Evolutionary conservation across 2,329 filamentous ascomycete genomes (phyloP), one percentile per base, ranked within the genome.

Genomic region (Zopfia rhizophila): DNA sequence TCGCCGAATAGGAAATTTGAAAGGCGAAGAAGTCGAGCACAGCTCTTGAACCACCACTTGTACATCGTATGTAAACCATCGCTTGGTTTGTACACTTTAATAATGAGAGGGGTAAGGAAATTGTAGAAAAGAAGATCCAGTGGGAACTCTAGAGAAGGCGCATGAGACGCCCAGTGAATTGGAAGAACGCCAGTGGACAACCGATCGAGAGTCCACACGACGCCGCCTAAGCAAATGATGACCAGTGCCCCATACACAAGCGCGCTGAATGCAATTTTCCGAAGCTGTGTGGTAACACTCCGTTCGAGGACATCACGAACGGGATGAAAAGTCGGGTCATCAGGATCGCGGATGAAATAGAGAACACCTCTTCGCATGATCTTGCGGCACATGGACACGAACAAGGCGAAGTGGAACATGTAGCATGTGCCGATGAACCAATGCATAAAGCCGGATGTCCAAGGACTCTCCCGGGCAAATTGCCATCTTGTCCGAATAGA

Each of bases 371-470:
- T 91, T 53, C 94, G 87, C 87, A 99, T 90, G 48, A 97, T 96
- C 76, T 96, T 97, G 53, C 94, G 87, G 73, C 94, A 99, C 92
- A 99, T 97, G 45, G 92, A 95, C 13, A 99, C 94, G 68, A 99
- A 99, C 3, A 99, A 82, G 4, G 94, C 94, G 69, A 99, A 99
- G 69, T 99, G 94, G 75, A 99, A 99, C 95, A 99, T 99, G 73
- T 99, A 99, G 53, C 92, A 96, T 3, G 94, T 99, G 36, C 94
- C 94, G 45, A 97, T 88, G 66, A 99, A 99, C 94, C 94, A 99
- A 70, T 99, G 94, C 39, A 97, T 89, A 69, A 99, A 99, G 11
- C 95, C 84, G 11, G 93, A 96, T 1, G 91, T 97, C 56, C 93
- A 82, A 0, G 94, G 94, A 50, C 88, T 91, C 50, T 85, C 80